Conservation (phyloP, 805 yeast species). For the Kodamaea nitidulidarum region DNA sequence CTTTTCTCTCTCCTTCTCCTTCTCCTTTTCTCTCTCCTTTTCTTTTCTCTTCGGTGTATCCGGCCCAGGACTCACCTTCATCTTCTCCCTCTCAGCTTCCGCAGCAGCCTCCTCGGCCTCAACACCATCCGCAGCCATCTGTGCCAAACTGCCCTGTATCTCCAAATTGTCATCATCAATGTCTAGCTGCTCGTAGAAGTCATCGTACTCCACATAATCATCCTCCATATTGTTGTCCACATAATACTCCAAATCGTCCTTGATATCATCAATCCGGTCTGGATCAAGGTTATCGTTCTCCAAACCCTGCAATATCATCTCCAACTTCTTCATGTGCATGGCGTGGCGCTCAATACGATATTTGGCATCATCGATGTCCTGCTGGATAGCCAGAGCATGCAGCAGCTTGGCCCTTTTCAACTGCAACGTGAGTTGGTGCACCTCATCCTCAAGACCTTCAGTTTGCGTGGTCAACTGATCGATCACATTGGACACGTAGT, state of each 20-base stretch:
- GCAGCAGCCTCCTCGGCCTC: constrained; percentile 13
- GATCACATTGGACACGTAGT: constrained; percentile 64
- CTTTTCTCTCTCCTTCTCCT: neutral
- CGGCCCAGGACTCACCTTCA: neutral
- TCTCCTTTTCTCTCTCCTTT: neutral
- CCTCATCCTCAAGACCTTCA: constrained; percentile 72
- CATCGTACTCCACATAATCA: constrained; percentile 91
- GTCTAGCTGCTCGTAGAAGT: constrained; percentile 82
- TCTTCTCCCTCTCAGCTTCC: constrained; percentile 11
- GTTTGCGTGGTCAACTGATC: constrained; percentile 80
- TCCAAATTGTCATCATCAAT: constrained; percentile 46
- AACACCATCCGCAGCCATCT: constrained; percentile 16
- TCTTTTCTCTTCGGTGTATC: constrained; percentile 13
- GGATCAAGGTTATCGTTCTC: constrained; percentile 80
- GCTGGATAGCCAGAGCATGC: constrained; percentile 43
- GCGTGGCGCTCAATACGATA: constrained; percentile 67
- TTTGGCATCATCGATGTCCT: constrained; percentile 58
- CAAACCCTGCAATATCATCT: constrained; percentile 67
- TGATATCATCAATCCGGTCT: constrained; percentile 67
- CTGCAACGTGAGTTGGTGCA: constrained; percentile 29
- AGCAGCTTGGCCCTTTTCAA: constrained; percentile 49
- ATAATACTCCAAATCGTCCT: constrained; percentile 88
- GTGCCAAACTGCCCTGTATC: constrained; percentile 23
- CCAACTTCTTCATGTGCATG: constrained; percentile 75
- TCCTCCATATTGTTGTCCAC: constrained; percentile 92